These are phyloP conservation scores for Diplodia mutila DNA, from an alignment of 2,329 filamentous ascomycete species.

Conservation along the genomic window DNA sequence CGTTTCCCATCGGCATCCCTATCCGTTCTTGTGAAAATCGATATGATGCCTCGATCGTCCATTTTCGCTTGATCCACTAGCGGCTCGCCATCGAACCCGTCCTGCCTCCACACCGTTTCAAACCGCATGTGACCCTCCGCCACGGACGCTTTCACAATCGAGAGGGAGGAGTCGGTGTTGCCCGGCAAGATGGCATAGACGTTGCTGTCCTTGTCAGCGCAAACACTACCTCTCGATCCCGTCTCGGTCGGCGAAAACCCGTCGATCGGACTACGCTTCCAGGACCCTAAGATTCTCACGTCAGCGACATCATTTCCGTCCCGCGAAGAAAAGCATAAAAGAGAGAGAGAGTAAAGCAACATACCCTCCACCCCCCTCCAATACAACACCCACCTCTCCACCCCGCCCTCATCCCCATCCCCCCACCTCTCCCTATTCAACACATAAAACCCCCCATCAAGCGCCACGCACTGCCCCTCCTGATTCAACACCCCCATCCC, in stretches of 20 bases:
- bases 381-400: constrained; percentile 9
- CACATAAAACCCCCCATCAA: constrained; percentile 53
- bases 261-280: constrained; percentile 4
- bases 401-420: not conserved
- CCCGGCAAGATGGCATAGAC: constrained; percentile 1
- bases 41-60: constrained; percentile 4
- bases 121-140: not conserved
- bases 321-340: too few species aligned
- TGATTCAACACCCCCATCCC: constrained; percentile 55
- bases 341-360: not conserved
- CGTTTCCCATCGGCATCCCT: not conserved
- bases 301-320: not conserved
- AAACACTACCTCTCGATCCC: constrained; percentile 1
- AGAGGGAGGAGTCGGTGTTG: constrained; percentile 5
- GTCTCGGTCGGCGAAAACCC: constrained; percentile 5
- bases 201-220: not conserved
- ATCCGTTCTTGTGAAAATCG: constrained; percentile 20
- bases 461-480: constrained; percentile 54
- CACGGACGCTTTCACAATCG: not conserved
- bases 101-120: constrained; percentile 7
- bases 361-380: not conserved
- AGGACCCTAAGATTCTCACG: not conserved
- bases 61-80: constrained; percentile 12
- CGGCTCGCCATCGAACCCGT: constrained; percentile 13
- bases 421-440: constrained; percentile 50